These are phyloP conservation scores for Chrysoporthe austroafricana DNA, from an alignment of 2,329 filamentous ascomycete species.

Conservation along the genomic window DNA sequence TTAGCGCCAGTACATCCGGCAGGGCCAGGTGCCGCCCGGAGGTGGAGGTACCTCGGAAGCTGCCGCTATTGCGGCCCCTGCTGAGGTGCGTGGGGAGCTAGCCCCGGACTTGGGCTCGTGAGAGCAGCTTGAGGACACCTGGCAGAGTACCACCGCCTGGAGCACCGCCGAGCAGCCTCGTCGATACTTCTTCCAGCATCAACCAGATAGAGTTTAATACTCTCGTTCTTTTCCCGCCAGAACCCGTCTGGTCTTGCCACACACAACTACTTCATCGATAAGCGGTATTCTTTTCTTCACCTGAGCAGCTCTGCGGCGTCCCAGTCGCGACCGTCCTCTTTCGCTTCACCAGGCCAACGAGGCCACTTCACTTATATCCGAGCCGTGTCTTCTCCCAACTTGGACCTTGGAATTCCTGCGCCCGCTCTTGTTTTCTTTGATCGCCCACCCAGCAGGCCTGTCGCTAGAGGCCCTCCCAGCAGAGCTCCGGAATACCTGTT, in stretches of 20 bases:
- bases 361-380: background rate
- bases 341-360: constrained; percentile 4
- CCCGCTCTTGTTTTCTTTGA: constrained; percentile 5
- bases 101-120: constrained; percentile 2
- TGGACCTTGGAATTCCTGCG: constrained; percentile 15
- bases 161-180: constrained; percentile 2
- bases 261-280: constrained; percentile 7
- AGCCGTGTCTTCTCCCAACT: constrained; percentile 10
- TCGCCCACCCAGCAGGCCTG: constrained; percentile 22
- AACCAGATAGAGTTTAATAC: constrained; percentile 15
- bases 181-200: constrained; percentile 9
- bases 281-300: constrained; percentile 7
- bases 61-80: constrained; percentile 11
- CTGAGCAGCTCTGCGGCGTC: constrained; percentile 2
- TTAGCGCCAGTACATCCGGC: background rate
- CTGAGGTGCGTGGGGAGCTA: background rate
- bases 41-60: constrained; percentile 8
- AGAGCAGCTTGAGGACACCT: constrained; percentile 16
- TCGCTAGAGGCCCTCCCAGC: background rate
- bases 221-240: constrained; percentile 2
- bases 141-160: constrained; percentile 16
- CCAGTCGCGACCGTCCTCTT: constrained; percentile 1
- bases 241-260: background rate
- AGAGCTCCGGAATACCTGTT: constrained; percentile 4
- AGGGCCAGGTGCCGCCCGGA: background rate